Evolutionary conservation across 78 protist species (phyloP), one percentile per base, ranked within the genome.

Genomic region (Planoprotostelium fungivorum): DNA sequence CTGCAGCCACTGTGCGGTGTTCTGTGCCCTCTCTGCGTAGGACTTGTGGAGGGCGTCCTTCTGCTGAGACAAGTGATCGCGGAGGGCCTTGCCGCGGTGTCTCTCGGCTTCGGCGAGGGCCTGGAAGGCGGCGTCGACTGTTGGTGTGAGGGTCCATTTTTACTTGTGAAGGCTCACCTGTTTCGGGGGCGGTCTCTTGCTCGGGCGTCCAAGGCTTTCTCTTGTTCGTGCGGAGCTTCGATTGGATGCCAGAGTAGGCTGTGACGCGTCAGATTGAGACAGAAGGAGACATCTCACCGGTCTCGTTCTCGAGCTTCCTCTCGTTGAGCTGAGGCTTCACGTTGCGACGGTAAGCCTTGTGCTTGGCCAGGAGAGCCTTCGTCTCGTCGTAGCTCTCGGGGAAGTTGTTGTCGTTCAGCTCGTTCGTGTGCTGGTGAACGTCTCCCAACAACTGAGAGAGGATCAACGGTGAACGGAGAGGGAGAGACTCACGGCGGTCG

Each of bases 201-300:
- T 89, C 92, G 1, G 96, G 93, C 36, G 87, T 90, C 84, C 89
- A 94, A 85, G 93, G 91, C 38, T 91, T 92, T 84, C 96, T 87
- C 83, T 89, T 86, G 37, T 83, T 89, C 39, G 91, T 36, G 38
- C 93, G 87, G 86, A 94, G 91, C 83, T 91, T 91, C 5, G 93
- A 84, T 87, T 90, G 91, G 38, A 94, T 51, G 73, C 73, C 16
- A 51, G 73, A 5, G 16, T 51, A 16, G 73, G 73, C 73, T 51
- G 73, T 51, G 31, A 25, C 73, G 5, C 73, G 31, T 16, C 16
- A 16, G 31, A 51, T 25, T 5, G 16, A 5, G 73, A 25, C 73
- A 51, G 73, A n/a, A n/a, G n/a, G n/a, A n/a, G n/a, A n/a, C n/a
- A n/a, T n/a, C n/a, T 51, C 73, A 51, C 73, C 5, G 16, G 16